Evolutionary conservation across 805 yeast species (phyloP).

Genomic region (Saccharomycopsis selenospora): DNA sequence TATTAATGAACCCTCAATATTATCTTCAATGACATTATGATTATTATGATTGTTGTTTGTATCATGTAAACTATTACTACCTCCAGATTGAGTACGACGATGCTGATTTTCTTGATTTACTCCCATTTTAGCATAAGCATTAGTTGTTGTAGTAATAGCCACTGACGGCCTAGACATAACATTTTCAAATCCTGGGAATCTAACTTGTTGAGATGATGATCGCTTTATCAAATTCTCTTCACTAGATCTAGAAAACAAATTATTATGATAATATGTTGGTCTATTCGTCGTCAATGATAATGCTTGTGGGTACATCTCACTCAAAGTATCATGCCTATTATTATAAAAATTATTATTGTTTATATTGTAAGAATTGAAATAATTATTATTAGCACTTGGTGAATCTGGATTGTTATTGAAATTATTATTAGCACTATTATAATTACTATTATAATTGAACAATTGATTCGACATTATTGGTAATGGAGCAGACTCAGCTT

Average conservation of each 20-base stretch:
- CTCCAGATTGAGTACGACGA: too few species aligned
- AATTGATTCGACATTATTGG: slow-evolving; percentile 4
- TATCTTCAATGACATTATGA: background rate
- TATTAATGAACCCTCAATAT: background rate
- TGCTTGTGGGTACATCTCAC: slow-evolving; percentile 23
- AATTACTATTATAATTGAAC: background rate
- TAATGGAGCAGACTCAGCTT: slow-evolving; percentile 16
- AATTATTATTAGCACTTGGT: background rate
- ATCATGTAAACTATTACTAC: too few species aligned
- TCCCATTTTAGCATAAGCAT: slow-evolving; percentile 27
- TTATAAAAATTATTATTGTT: background rate
- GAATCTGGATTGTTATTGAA: background rate
- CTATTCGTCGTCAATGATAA: slow-evolving; percentile 15
- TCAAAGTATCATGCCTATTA: slow-evolving; percentile 4
- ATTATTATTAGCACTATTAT: background rate
- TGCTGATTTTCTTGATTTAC: slow-evolving; percentile 15
- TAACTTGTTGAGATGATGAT: too few species aligned
- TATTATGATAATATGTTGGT: slow-evolving; percentile 12
- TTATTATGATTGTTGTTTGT: background rate
- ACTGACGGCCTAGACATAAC: slow-evolving; percentile 27
- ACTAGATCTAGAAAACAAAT: slow-evolving; percentile 11
- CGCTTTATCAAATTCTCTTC: slow-evolving; percentile 20
- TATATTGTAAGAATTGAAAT: background rate
- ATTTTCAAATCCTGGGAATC: slow-evolving; percentile 8
- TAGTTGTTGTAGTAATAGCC: slow-evolving; percentile 29